Evolutionary conservation across 1,284 basidiomycete genomes (phyloP).

Genomic region (Psilocybe mexicana): DNA sequence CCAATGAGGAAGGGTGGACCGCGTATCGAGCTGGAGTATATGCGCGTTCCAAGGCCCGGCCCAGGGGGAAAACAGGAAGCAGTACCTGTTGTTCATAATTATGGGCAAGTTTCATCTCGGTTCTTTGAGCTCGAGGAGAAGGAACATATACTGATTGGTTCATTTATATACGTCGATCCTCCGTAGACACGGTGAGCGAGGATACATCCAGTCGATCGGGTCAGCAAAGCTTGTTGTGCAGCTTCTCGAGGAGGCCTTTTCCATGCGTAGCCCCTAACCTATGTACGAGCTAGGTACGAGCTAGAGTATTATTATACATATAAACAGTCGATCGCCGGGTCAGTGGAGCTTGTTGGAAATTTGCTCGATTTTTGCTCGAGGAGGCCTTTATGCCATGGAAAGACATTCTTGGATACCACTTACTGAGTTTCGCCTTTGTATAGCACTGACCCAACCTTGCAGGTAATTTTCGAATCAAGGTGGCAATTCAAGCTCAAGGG

Average conservation of each 20-base stretch:
- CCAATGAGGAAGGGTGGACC: constrained; percentile 70
- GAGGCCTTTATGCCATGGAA: too few species aligned
- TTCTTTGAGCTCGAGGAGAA: background rate
- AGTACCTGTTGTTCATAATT: constrained; percentile 49
- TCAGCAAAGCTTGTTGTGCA: constrained; percentile 15
- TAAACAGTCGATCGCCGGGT: constrained; percentile 14
- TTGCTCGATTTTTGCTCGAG: too few species aligned
- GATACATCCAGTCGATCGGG: constrained; percentile 18
- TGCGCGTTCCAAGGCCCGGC: background rate
- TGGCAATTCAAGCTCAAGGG: too few species aligned
- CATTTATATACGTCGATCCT: too few species aligned
- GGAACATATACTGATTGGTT: background rate
- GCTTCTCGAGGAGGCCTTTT: constrained; percentile 9
- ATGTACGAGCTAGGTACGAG: too few species aligned
- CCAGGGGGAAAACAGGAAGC: constrained; percentile 20
- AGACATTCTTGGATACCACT: too few species aligned
- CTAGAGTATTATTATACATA: background rate
- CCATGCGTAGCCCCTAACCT: too few species aligned
- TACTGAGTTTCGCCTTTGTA: too few species aligned
- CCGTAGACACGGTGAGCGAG: constrained; percentile 15
- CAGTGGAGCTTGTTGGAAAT: constrained; percentile 9
- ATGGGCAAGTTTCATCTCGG: constrained; percentile 56
- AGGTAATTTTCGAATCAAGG: too few species aligned
- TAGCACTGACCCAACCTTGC: too few species aligned
- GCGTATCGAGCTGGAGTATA: constrained; percentile 45